phyloP scores from a whole-genome alignment of 352 stramenopile species.

The Phytophthora sp. region DNA sequence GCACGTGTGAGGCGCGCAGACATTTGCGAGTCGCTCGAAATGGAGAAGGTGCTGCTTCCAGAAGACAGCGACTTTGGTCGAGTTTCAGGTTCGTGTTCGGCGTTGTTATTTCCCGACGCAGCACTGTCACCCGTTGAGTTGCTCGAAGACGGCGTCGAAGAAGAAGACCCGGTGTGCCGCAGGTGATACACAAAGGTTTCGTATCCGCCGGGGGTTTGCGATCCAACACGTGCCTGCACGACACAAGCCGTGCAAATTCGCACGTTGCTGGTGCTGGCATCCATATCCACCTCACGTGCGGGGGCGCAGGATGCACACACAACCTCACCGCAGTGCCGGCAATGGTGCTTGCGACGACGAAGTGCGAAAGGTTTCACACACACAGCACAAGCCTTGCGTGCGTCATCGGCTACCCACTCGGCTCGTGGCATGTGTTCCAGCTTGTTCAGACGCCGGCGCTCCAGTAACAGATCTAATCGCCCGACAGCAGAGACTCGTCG shows the following conservation, averaged over 20 bases:
- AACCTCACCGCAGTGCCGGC: constrained; percentile 75
- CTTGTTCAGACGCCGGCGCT: constrained; percentile 61
- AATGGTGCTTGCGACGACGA: constrained; percentile 70
- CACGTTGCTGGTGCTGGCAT: constrained; percentile 31
- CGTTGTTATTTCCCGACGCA: constrained; percentile 19
- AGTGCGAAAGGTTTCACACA: constrained; percentile 72
- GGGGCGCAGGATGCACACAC: constrained; percentile 72
- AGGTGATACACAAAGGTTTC: constrained; percentile 57
- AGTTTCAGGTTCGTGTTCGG: constrained; percentile 15
- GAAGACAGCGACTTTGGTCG: constrained; percentile 41
- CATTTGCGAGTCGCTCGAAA: constrained; percentile 50
- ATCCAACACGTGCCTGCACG: constrained; percentile 44
- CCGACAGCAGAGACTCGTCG: constrained; percentile 52
- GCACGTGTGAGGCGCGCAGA: constrained; percentile 29
- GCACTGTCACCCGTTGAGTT: constrained; percentile 32
- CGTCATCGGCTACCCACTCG: constrained; percentile 67
- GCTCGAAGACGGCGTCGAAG: constrained; percentile 36
- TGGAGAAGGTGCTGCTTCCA: constrained; percentile 61
- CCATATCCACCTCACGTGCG: constrained; percentile 49
- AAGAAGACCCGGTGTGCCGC: constrained; percentile 22
- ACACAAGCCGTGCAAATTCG: constrained; percentile 77
- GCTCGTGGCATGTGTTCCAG: constrained; percentile 55
- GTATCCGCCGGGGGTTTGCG: constrained; percentile 23
- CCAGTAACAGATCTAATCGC: constrained; percentile 57
- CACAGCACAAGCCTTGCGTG: constrained; percentile 64